Conservation (phyloP, 2,329 filamentous ascomycete species). For the Colletotrichum filicis region DNA sequence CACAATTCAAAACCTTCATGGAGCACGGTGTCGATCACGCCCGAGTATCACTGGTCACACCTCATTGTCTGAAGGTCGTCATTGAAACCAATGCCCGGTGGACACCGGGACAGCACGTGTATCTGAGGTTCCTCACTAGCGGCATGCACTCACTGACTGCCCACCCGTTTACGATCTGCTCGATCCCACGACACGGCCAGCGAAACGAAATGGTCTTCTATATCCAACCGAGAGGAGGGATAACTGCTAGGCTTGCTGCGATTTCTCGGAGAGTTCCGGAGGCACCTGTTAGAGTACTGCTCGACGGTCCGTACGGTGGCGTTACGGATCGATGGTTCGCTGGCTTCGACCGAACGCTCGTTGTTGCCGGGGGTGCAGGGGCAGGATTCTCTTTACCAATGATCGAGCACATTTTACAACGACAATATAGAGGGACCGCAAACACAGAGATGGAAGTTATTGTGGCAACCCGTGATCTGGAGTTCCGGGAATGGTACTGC, state of each 20-base stretch:
- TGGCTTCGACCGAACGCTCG: conserved; percentile 54
- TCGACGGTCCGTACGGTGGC: conserved; percentile 71
- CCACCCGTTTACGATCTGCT: conserved; percentile 68
- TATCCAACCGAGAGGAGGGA: conserved; percentile 58
- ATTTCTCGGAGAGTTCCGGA: conserved; percentile 50
- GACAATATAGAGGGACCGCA: not conserved
- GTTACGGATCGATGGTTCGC: conserved; percentile 49
- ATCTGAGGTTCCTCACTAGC: conserved; percentile 61
- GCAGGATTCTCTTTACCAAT: conserved; percentile 63
- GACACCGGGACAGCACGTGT: conserved; percentile 65
- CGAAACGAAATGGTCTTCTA: conserved; percentile 61
- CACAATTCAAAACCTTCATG: conserved; percentile 49
- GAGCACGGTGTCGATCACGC: conserved; percentile 39
- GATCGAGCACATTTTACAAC: conserved; percentile 50
- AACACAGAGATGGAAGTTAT: conserved; percentile 22
- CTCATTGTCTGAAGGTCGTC: conserved; percentile 49
- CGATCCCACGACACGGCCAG: conserved; percentile 48
- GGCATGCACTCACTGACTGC: conserved; percentile 56
- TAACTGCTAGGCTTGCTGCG: conserved; percentile 58
- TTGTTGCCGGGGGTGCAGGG: conserved; percentile 67
- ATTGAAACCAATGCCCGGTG: conserved; percentile 58
- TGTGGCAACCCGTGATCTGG: conserved; percentile 19
- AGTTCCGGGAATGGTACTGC: conserved; percentile 25
- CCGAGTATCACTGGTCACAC: conserved; percentile 30
- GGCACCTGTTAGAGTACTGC: conserved; percentile 53